Conservation (phyloP, 441 rosid genomes). For the Syzygium syzygioides region DNA sequence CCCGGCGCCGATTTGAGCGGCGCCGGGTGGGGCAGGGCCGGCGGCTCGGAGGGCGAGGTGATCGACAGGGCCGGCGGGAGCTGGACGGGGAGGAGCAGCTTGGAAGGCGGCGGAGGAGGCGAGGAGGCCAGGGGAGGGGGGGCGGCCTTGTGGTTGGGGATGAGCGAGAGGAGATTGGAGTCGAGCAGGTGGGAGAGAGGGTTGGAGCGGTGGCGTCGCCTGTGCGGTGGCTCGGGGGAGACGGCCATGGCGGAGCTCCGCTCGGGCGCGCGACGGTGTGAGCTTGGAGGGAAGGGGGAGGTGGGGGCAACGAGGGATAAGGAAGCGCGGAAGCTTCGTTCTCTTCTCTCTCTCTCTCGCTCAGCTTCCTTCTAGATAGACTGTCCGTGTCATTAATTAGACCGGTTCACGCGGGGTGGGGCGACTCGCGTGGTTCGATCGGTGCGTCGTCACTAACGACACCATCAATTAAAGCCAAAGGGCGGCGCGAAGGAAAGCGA, state of each 20-base stretch:
- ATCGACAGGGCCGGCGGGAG: slow-evolving; percentile 5
- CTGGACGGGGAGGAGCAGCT: slow-evolving; percentile 48
- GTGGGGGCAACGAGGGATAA: background rate
- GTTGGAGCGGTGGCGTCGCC: slow-evolving; percentile 20
- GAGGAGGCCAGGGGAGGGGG: slow-evolving; percentile 21
- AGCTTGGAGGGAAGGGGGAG: background rate
- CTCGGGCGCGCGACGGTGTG: background rate
- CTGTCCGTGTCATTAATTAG: background rate
- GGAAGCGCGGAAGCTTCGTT: background rate
- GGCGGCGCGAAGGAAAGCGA: background rate
- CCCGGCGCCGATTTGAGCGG: slow-evolving; percentile 38
- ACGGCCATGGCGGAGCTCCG: slow-evolving; percentile 28
- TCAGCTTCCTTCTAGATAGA: background rate
- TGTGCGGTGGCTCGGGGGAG: slow-evolving; percentile 28
- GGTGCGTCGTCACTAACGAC: background rate
- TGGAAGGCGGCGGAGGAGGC: slow-evolving; percentile 24
- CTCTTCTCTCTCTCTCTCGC: background rate
- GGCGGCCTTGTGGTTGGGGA: slow-evolving; percentile 25
- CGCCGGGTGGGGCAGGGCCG: slow-evolving; percentile 29
- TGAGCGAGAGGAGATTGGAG: slow-evolving; percentile 32
- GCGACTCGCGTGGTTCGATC: background rate
- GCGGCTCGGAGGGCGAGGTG: slow-evolving; percentile 18
- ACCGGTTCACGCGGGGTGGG: background rate
- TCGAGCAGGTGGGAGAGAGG: slow-evolving; percentile 38
- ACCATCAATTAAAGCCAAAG: background rate